Conservation (phyloP, 495 filamentous ascomycete species). For the Talaromyces borbonicus region DNA sequence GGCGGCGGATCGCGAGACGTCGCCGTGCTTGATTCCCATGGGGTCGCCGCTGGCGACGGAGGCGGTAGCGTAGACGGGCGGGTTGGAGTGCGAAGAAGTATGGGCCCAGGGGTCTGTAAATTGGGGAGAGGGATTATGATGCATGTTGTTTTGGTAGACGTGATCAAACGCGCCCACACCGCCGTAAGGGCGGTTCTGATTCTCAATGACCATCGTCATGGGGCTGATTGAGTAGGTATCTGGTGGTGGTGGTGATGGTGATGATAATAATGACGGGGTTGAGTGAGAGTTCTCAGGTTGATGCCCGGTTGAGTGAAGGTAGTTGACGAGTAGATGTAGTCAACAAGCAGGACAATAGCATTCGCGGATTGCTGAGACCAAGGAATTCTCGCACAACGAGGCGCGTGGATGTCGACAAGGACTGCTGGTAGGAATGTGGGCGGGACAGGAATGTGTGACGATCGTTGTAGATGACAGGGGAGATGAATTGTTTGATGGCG, state of each 20-base stretch:
- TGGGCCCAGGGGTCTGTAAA: slow-evolving; percentile 88
- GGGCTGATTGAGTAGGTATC: slow-evolving; percentile 15
- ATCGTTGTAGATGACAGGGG: too few species aligned
- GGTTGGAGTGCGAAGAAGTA: slow-evolving; percentile 45
- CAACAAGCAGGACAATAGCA: too few species aligned
- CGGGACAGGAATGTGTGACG: too few species aligned
- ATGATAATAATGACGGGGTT: background rate
- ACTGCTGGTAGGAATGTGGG: too few species aligned
- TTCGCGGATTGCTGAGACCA: too few species aligned
- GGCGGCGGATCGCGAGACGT: slow-evolving; percentile 47
- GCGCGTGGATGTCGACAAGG: too few species aligned
- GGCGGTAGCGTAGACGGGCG: slow-evolving; percentile 46
- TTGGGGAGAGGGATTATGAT: slow-evolving; percentile 61
- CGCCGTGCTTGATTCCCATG: slow-evolving; percentile 50
- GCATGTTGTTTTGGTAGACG: slow-evolving; percentile 57
- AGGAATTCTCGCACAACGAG: too few species aligned
- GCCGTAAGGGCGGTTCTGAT: slow-evolving; percentile 73
- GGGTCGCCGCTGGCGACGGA: background rate
- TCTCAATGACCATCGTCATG: slow-evolving; percentile 85
- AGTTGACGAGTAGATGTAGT: too few species aligned
- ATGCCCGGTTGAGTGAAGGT: too few species aligned
- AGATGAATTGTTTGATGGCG: too few species aligned
- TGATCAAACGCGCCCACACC: slow-evolving; percentile 68
- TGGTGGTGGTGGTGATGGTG: background rate
- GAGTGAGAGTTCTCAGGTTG: slow-evolving; percentile 17